Base-by-base conservation (phyloP, 371 early-diverging fungal species). In the Dentiscutata heterogama region DNA sequence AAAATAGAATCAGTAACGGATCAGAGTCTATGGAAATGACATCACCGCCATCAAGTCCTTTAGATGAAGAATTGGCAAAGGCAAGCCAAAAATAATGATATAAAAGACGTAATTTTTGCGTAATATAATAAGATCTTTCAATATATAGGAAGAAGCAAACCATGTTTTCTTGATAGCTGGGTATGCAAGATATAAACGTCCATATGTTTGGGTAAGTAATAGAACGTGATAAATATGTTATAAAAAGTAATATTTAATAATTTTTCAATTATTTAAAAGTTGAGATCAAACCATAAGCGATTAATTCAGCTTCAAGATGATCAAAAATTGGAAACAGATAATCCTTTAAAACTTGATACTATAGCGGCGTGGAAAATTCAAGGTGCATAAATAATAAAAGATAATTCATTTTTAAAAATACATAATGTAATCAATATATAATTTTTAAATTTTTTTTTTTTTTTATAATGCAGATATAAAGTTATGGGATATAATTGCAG, bases 401-500 rank as follows among this genome's bases (percentile, higher is more conserved):
- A n/a, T n/a, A n/a, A n/a, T n/a, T n/a, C n/a, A n/a, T n/a, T n/a
- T n/a, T n/a, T n/a, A n/a, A n/a, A n/a, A n/a, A n/a, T n/a, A n/a
- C n/a, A n/a, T n/a, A n/a, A n/a, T n/a, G n/a, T n/a, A n/a, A n/a
- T n/a, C n/a, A n/a, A n/a, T n/a, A n/a, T n/a, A n/a, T 20, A 20
- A 25, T n/a, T 35, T 61, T 29, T 0, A 27, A n/a, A 22, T 46
- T 67, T 22, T 70, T 65, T 65, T 81, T 61, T n/a, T 46, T 0
- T 20, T 51, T n/a, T 54, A 16, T 22, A 61, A 58, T 68, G 3
- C 82, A 92, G 95, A 95, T 74, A 88, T 95, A 2, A 83, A 88
- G 6, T 86, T 94, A 18, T 94, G 94, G 93, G 94, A 95, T 79
- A 93, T 95, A n/a, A 85, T 95, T 29, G 91, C 90, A 20, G 95